Conservation (phyloP, 1,284 basidiomycete genomes). For the Earliella scabrosa region DNA sequence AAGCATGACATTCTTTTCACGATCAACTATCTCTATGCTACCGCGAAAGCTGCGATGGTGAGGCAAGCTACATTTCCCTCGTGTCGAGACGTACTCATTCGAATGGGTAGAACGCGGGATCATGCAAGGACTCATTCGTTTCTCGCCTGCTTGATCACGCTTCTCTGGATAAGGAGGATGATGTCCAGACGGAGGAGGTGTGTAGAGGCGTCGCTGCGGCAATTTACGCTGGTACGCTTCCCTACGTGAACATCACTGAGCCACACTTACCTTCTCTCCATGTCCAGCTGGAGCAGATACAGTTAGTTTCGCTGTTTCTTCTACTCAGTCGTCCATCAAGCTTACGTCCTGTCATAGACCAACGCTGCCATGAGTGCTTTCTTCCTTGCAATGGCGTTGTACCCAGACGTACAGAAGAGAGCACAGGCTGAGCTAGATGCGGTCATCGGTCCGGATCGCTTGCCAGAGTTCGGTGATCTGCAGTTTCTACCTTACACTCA, state of each 20-base stretch:
- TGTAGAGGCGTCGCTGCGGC: not conserved
- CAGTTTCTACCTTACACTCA: slow-evolving; percentile 33
- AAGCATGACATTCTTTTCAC: not conserved
- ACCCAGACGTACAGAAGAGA: slow-evolving; percentile 32
- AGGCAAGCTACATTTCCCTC: not conserved
- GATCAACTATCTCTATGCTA: not conserved
- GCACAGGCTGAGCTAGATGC: slow-evolving; percentile 38
- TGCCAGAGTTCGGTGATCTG: slow-evolving; percentile 36
- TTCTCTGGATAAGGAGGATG: not conserved
- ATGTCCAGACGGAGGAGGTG: not conserved
- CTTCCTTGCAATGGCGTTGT: slow-evolving; percentile 33
- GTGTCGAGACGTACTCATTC: not conserved
- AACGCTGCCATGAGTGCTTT: slow-evolving; percentile 16
- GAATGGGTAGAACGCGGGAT: too few relatives aligned
- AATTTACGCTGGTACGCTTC: too few relatives aligned
- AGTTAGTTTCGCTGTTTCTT: too few relatives aligned
- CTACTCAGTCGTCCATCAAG: too few relatives aligned
- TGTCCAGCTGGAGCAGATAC: too few relatives aligned
- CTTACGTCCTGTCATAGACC: not conserved
- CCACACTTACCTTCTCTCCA: too few relatives aligned
- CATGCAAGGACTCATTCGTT: not conserved
- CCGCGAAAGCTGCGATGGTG: slow-evolving; percentile 1
- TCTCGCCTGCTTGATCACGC: not conserved
- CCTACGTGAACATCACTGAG: too few relatives aligned
- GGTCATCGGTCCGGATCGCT: slow-evolving; percentile 30